Evolutionary conservation across 495 filamentous ascomycete species (phyloP), one percentile per base, ranked within the genome.

Genomic region (Aspergillus kassunensis): DNA sequence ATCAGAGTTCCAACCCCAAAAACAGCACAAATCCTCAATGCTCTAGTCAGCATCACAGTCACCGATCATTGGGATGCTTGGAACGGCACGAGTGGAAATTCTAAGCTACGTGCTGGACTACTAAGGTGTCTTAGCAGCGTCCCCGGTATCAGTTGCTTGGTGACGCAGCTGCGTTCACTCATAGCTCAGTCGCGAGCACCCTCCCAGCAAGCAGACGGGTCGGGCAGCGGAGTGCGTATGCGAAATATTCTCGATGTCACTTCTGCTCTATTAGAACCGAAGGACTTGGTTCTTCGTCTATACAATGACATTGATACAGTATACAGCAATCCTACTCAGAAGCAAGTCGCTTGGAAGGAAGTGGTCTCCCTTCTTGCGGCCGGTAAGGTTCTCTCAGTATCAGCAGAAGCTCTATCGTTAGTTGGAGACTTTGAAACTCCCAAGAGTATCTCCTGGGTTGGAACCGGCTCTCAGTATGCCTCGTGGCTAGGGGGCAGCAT

Each of bases 401-500:
- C 82, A 30, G 90, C 90, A 11, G 88, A 97, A 68, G 89, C 87
- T n/a, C 77, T 85, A 20, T 75, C 80, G 37, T 59, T 84, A 37
- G 53, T 73, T 35, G 69, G 72, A 54, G 53, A 67, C 2, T 53
- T 60, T 21, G 53, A 64, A 36, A 25, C 60, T 40, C 19, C 47
- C 49, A 62, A 51, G 35, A 65, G 44, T 30, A 55, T 52, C 29
- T 71, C 54, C 1, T 97, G 91, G 92, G 58, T 90, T 21, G 79
- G 84, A 6, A 78, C 85, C 62, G 82, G 84, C 0, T 67, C 66
- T 36, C 56, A 76, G 9, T 97, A 87, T 71, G 73, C 79, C 8
- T 57, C 66, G 4, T 97, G 95, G 93, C 66, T 97, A 11, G 90
- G 86, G n/a, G 49, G 35, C n/a, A 89, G 84, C 57, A 74, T 91